Evolutionary conservation across 2,329 filamentous ascomycete species (phyloP).

Genomic region (Mariannaea elegans): DNA sequence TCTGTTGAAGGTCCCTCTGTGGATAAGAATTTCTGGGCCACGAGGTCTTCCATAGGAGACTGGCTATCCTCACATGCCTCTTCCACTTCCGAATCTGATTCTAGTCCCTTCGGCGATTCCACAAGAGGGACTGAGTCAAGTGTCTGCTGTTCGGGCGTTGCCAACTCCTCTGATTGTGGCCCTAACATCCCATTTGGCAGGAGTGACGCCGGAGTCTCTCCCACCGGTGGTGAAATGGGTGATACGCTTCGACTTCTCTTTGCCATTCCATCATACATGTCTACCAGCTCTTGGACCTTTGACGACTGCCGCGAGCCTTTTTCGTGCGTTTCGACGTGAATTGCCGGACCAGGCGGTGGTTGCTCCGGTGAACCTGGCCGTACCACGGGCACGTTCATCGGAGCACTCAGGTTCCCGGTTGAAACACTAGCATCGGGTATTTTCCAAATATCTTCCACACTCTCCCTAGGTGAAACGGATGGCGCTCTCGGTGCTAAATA

Average conservation of each 20-base stretch:
- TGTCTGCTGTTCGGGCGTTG: slow-evolving; percentile 2
- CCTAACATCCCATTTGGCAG: not conserved
- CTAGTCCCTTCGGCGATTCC: not conserved
- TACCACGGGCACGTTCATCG: slow-evolving; percentile 22
- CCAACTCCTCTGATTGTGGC: not conserved
- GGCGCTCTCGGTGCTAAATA: not conserved
- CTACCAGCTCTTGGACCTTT: slow-evolving; percentile 61
- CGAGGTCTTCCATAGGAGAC: not conserved
- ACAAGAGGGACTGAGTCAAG: not conserved
- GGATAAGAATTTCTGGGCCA: not conserved
- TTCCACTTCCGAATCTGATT: not conserved
- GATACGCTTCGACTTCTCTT: slow-evolving; percentile 35
- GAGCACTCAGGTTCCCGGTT: slow-evolving; percentile 19
- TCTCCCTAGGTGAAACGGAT: slow-evolving; percentile 18
- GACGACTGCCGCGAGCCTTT: slow-evolving; percentile 36
- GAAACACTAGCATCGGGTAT: slow-evolving; percentile 18
- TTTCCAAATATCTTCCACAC: slow-evolving; percentile 32
- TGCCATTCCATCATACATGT: slow-evolving; percentile 58
- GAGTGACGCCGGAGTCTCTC: slow-evolving; percentile 21
- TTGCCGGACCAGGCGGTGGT: slow-evolving; percentile 26
- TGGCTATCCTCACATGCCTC: not conserved
- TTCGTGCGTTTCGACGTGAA: slow-evolving; percentile 19
- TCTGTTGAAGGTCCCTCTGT: not conserved
- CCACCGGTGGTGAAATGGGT: slow-evolving; percentile 32
- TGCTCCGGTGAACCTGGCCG: slow-evolving; percentile 32